phyloP scores from a whole-genome alignment of 202 grass and related monocot genomes.

The Hordeum pubiflorum region DNA sequence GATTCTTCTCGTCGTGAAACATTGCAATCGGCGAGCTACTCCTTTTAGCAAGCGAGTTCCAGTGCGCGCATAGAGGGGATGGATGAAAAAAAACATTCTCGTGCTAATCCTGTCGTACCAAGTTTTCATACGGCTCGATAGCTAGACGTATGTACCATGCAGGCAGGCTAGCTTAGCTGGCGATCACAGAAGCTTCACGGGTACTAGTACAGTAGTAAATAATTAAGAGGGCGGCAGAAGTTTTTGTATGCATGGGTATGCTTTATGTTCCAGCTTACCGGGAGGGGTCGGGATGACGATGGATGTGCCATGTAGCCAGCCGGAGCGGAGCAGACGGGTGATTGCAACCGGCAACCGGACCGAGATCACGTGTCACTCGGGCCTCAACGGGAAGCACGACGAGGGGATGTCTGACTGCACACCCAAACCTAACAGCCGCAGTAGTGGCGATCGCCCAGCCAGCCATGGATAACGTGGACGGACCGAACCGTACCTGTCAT shows the following conservation, averaged over 20 bases:
- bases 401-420: not conserved
- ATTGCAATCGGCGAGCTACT: not conserved
- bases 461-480: not conserved
- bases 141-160: too few species aligned
- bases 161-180: too few species aligned
- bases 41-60: not conserved
- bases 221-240: too few species aligned
- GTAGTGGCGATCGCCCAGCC: conserved; percentile 6
- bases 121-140: too few species aligned
- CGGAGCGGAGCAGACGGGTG: not conserved
- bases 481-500: not conserved
- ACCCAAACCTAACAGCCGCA: not conserved
- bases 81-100: not conserved
- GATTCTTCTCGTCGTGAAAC: not conserved
- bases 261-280: too few species aligned
- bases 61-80: not conserved
- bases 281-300: too few species aligned
- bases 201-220: too few species aligned
- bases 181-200: too few species aligned
- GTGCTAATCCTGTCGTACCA: too few species aligned
- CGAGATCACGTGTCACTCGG: not conserved
- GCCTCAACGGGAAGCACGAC: not conserved
- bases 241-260: too few species aligned
- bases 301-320: too few species aligned
- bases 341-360: not conserved